A percentile compares a stretch with the other conserved stretches of the same genome.
These are phyloP conservation scores for Taiozyma sp. DNA, from an alignment of 1,139 yeast species.

Conservation along the genomic window DNA sequence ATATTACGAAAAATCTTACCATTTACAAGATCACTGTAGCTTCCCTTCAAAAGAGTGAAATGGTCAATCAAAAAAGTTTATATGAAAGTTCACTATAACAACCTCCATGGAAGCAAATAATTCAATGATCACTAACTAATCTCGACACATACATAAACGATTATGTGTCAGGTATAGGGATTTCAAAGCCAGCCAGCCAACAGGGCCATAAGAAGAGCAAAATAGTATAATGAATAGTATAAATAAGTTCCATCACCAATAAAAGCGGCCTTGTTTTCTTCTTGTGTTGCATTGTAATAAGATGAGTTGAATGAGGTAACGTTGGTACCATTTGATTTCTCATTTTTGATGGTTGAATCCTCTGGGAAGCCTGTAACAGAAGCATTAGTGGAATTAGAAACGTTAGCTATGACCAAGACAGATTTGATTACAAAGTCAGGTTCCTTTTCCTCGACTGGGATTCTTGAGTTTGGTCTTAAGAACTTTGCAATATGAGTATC, in stretches of 20 bases:
- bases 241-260: neutral
- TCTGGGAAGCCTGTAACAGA: neutral
- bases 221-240: neutral
- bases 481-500: conserved; percentile 26
- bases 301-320: neutral
- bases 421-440: conserved; percentile 24
- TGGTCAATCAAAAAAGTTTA: neutral
- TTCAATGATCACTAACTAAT: neutral
- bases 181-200: neutral
- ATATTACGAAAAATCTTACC: neutral
- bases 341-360: neutral
- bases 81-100: neutral
- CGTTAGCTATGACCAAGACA: conserved; percentile 4
- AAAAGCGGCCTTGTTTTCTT: neutral
- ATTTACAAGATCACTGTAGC: neutral
- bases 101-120: neutral
- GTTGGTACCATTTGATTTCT: neutral
- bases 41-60: neutral
- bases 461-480: conserved; percentile 22
- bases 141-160: too few relatives aligned
- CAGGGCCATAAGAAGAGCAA: neutral
- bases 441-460: conserved; percentile 23
- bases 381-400: neutral
- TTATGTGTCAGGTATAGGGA: neutral
- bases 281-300: neutral